Conservation (phyloP, 2,329 filamentous ascomycete genomes). For the Ophiostoma ips region DNA sequence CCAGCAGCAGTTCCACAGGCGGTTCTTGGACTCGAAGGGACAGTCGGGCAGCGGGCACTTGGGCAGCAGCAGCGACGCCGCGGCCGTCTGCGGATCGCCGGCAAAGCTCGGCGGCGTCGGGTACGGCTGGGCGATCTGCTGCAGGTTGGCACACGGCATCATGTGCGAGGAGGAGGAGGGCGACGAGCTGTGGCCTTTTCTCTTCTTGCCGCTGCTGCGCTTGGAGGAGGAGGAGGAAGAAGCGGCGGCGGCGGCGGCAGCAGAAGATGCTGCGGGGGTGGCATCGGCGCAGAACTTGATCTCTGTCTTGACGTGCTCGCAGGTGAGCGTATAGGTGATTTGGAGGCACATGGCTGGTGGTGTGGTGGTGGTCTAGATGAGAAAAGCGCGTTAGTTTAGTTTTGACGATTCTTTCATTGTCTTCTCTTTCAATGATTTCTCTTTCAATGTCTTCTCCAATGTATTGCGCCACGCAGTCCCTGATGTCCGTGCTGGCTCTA, state of each 20-base stretch:
- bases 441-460: too few relatives aligned
- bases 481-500: too few relatives aligned
- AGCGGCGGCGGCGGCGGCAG: background rate
- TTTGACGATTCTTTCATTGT: too few relatives aligned
- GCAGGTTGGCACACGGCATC: conserved; percentile 29
- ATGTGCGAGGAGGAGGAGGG: conserved; percentile 10
- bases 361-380: background rate
- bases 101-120: conserved; percentile 32
- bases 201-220: conserved; percentile 5
- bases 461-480: too few relatives aligned
- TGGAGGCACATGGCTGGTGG: conserved; percentile 32
- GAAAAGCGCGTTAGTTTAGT: too few relatives aligned
- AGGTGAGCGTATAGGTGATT: conserved; percentile 34
- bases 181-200: conserved; percentile 6
- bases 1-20: conserved; percentile 43
- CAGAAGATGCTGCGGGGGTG: conserved; percentile 8
- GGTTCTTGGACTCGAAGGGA: conserved; percentile 34
- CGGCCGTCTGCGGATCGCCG: conserved; percentile 17
- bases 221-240: background rate
- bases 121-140: conserved; percentile 30
- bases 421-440: too few relatives aligned
- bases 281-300: conserved; percentile 32
- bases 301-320: conserved; percentile 34
- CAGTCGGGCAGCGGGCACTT: conserved; percentile 33
- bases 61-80: conserved; percentile 20